Conservation (phyloP, 2,329 filamentous ascomycete genomes). For the Berkeleyomyces rouxiae region DNA sequence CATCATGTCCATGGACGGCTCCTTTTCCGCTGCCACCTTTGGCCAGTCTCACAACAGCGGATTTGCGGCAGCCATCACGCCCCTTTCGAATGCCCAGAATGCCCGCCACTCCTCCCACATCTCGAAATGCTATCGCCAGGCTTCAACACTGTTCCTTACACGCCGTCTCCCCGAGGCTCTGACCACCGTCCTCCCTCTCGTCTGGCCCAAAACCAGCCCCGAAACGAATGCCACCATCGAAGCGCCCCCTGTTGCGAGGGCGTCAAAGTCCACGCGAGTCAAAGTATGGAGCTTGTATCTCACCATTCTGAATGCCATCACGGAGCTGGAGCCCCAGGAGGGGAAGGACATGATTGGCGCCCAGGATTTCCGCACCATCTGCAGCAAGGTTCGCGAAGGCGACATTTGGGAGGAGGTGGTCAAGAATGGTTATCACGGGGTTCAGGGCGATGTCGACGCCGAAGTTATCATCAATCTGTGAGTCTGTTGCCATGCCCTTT, state of each 20-base stretch:
- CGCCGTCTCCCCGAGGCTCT: conserved; percentile 82
- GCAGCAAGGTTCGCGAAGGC: conserved; percentile 72
- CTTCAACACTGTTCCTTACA: conserved; percentile 86
- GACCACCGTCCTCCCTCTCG: conserved; percentile 66
- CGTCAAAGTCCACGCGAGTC: conserved; percentile 66
- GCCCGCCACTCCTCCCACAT: conserved; percentile 54
- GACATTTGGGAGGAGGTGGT: conserved; percentile 92
- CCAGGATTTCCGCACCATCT: conserved; percentile 68
- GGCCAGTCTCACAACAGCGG: conserved; percentile 27
- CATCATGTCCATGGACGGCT: conserved; percentile 28
- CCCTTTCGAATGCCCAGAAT: conserved; percentile 39
- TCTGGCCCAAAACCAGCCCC: conserved; percentile 41
- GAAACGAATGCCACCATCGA: conserved; percentile 30
- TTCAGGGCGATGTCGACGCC: conserved; percentile 79
- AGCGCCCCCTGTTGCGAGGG: conserved; percentile 59
- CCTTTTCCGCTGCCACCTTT: conserved; percentile 26
- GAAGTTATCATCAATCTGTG: conserved; percentile 86
- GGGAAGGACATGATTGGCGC: conserved; percentile 78
- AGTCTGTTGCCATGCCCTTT: conserved; percentile 20
- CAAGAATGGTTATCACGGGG: conserved; percentile 68
- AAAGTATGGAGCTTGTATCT: conserved; percentile 98
- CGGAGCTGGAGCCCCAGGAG: conserved; percentile 78
- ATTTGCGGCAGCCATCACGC: conserved; percentile 51
- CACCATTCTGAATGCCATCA: conserved; percentile 76
- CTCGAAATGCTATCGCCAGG: conserved; percentile 85